Base-by-base conservation (phyloP, 2,329 filamentous ascomycete genomes). In the Fusarium chuoi region DNA sequence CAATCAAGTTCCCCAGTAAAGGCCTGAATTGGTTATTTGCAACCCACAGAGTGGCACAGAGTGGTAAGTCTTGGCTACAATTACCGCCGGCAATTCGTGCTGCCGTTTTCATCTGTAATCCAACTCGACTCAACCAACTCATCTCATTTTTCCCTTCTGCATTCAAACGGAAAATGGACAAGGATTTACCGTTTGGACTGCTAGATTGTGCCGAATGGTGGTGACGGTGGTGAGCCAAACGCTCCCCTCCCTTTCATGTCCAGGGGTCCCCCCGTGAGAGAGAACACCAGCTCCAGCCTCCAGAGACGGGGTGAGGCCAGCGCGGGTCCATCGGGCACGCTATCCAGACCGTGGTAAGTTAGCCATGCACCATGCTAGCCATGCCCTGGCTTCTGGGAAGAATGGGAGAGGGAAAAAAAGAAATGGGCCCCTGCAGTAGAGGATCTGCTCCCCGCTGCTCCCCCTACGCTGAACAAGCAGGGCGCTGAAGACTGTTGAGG, bases 211-310 rank as follows among this genome's bases (percentile, higher is more conserved):
- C 62, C 61, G 57, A 70, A 70, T 72, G 68, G 56, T 74, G 71
- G 71, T 74, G 68, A 72, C 68, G 52, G 71, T 74, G 71, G 71
- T 75, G 67, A 74, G 57, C 63, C 67, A 64, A 62, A 72, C 61
- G 42, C 36, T 70, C 41, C 42, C 51, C 45, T 68, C 66, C 71
- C 59, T 49, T 68, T 36, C 55, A 62, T 72, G 46, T 59, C 48
- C 71, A 75, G 71, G 71, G 71, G 66, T 68, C 62, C 44, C 57
- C 36, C 52, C 36, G 15, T 24, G 56, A 66, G 49, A 66, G 49
- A 54, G 33, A 52, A 26, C n/a, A 22, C 64, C 20, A 48, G 24
- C 39, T 30, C 24, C 51, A 48, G 55, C 39, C 46, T 30, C 24
- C 36, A 30, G 46, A 62, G 59, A 62, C 38, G 52, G 70, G 65